Percentiles rank a stretch among this genome's conserved stretches.
phyloP scores from a whole-genome alignment of 345 rosid species.

The Euphorbia tirucalli region DNA sequence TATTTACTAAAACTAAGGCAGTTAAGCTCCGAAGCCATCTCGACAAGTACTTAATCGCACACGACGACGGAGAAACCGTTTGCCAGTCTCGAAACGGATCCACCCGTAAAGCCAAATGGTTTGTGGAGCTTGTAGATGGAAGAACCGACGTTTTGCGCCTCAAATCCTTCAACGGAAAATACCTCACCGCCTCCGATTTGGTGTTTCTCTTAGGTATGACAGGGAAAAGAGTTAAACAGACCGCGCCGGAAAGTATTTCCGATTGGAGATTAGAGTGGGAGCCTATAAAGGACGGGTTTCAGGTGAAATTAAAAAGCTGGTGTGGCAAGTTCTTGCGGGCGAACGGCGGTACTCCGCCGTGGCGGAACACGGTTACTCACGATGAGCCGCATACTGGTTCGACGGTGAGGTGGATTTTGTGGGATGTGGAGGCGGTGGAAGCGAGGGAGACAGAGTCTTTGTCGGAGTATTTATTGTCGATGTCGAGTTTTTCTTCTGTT shows the following conservation, averaged over 20 bases:
- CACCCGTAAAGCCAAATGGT: slow-evolving; percentile 53
- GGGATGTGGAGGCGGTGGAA: slow-evolving; percentile 66
- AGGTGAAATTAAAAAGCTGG: slow-evolving; percentile 57
- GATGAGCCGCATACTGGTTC: slow-evolving; percentile 65
- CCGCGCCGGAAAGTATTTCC: slow-evolving; percentile 22
- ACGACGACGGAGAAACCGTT: slow-evolving; percentile 54
- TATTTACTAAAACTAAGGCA: slow-evolving; percentile 55
- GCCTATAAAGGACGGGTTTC: slow-evolving; percentile 60
- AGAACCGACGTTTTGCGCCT: slow-evolving; percentile 46
- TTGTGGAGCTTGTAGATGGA: slow-evolving; percentile 57
- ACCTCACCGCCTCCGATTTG: slow-evolving; percentile 69
- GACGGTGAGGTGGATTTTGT: slow-evolving; percentile 66
- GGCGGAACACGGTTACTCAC: slow-evolving; percentile 88
- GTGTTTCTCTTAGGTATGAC: slow-evolving; percentile 86
- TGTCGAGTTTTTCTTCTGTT: slow-evolving; percentile 56
- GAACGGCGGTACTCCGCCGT: slow-evolving; percentile 88
- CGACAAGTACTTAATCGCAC: slow-evolving; percentile 75
- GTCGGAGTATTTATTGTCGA: slow-evolving; percentile 47
- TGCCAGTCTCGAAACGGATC: slow-evolving; percentile 76
- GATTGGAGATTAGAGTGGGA: slow-evolving; percentile 27
- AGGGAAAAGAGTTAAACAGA: slow-evolving; percentile 64
- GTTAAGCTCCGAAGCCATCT: slow-evolving; percentile 83
- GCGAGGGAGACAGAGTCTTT: slow-evolving; percentile 37
- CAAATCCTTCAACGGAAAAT: slow-evolving; percentile 56
- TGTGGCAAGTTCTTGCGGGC: slow-evolving; percentile 70